Conservation (phyloP, 2,329 filamentous ascomycete species). For the Botrytis medusae region DNA sequence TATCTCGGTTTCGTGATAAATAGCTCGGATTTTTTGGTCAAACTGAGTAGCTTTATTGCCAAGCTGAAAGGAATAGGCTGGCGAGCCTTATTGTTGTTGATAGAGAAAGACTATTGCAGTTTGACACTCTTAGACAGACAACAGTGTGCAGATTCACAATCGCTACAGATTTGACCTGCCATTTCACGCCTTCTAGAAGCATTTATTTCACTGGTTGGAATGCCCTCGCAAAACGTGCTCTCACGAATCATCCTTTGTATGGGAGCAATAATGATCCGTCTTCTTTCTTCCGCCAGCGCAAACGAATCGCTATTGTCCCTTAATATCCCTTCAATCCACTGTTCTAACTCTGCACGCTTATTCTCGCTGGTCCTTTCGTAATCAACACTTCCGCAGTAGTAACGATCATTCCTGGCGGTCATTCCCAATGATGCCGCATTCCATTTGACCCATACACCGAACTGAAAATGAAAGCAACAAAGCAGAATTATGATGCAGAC, state of each 20-base stretch:
- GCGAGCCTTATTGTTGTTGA: not conserved
- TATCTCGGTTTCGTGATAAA: not conserved
- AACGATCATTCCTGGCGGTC: rapidly evolving
- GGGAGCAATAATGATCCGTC: not conserved
- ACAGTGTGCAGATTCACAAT: not conserved
- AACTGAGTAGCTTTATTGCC: not conserved
- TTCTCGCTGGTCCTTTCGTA: not conserved
- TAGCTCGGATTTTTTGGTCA: not conserved
- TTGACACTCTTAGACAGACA: not conserved
- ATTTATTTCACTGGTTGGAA: not conserved
- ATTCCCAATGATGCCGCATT: rapidly evolving
- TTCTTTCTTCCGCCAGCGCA: not conserved
- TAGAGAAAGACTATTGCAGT: not conserved
- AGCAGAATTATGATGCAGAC: not conserved
- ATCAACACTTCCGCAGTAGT: not conserved
- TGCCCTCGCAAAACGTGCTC: not conserved
- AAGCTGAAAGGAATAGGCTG: not conserved
- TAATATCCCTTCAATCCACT: not conserved
- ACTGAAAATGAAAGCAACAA: rapidly evolving
- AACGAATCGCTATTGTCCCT: not conserved
- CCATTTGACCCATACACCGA: rapidly evolving
- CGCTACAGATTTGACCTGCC: not conserved
- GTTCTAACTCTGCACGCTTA: not conserved
- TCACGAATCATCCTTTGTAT: not conserved
- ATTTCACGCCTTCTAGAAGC: not conserved